Conservation (phyloP, 2,329 filamentous ascomycete genomes). For the Trichoderma breve region DNA sequence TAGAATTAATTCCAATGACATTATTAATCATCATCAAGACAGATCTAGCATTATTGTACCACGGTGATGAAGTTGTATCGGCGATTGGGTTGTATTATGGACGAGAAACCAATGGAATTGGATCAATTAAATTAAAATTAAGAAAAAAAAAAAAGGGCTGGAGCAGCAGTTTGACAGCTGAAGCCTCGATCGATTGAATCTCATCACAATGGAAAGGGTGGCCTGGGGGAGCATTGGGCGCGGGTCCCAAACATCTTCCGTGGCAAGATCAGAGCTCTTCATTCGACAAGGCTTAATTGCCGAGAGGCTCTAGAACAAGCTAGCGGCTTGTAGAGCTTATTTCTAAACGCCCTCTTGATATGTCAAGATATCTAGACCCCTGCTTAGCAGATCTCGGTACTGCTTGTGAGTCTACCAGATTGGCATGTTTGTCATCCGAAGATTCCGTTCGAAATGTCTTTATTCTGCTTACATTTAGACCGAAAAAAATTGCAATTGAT, state of each 20-base stretch:
- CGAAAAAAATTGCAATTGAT: background rate
- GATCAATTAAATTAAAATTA: no score
- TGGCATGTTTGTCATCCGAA: background rate
- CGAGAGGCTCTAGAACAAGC: background rate
- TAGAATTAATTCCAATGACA: background rate
- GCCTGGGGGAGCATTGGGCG: background rate
- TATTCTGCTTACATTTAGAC: background rate
- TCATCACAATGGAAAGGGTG: background rate
- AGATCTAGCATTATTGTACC: no score
- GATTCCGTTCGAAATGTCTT: background rate
- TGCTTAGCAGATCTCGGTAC: background rate
- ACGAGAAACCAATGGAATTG: rapidly evolving
- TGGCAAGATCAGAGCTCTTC: background rate
- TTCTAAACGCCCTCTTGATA: background rate
- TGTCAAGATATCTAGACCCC: background rate
- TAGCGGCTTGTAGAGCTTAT: background rate
- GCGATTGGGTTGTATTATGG: background rate
- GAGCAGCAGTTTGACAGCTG: background rate
- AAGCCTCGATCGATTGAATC: background rate
- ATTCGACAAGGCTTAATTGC: background rate
- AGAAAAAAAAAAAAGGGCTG: background rate
- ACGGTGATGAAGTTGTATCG: background rate
- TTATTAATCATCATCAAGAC: background rate
- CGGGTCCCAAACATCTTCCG: background rate
- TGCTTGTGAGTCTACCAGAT: background rate